A percentile compares a stretch with the other conserved stretches of the same genome.
phyloP scores from a whole-genome alignment of 2,329 filamentous ascomycete genomes.

The Nemania sp. region DNA sequence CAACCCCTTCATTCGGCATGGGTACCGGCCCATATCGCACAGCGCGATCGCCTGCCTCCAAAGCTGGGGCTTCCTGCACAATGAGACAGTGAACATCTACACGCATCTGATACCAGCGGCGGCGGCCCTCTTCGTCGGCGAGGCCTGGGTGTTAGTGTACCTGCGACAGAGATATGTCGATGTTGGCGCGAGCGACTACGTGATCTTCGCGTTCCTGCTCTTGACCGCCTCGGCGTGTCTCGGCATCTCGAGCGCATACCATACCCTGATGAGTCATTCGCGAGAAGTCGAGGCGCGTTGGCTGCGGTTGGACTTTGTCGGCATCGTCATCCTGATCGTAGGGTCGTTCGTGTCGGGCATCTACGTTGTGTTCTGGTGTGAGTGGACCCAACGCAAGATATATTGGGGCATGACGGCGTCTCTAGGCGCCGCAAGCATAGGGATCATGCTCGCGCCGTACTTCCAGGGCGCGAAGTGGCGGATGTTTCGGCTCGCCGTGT shows the following conservation, averaged over 20 bases:
- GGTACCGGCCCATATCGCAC: conserved; percentile 65
- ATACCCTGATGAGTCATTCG: conserved; percentile 70
- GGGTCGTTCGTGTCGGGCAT: conserved; percentile 69
- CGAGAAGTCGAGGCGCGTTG: conserved; percentile 62
- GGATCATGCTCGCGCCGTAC: conserved; percentile 43
- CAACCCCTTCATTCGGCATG: conserved; percentile 68
- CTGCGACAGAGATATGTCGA: conserved; percentile 50
- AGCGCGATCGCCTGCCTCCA: conserved; percentile 60
- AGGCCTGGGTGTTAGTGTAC: conserved; percentile 44
- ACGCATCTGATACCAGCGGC: conserved; percentile 64
- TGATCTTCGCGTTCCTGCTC: conserved; percentile 61
- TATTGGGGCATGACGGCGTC: conserved; percentile 66
- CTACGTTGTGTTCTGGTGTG: conserved; percentile 64
- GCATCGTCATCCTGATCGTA: conserved; percentile 70
- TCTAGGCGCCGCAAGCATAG: conserved; percentile 41
- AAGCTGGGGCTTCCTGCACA: conserved; percentile 67
- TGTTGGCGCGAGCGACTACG: conserved; percentile 52
- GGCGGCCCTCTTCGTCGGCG: conserved; percentile 42
- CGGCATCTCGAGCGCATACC: conserved; percentile 62
- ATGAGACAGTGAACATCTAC: conserved; percentile 62
- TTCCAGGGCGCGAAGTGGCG: conserved; percentile 45
- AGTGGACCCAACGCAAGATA: conserved; percentile 54
- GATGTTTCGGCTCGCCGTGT: conserved; percentile 43
- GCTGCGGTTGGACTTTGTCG: conserved; percentile 71
- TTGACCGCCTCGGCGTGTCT: conserved; percentile 56